A percentile compares a stretch with the other conserved stretches of the same genome.
These are phyloP conservation scores for Ascochyta koolunga DNA, from an alignment of 2,329 filamentous ascomycete species.

Conservation along the genomic window DNA sequence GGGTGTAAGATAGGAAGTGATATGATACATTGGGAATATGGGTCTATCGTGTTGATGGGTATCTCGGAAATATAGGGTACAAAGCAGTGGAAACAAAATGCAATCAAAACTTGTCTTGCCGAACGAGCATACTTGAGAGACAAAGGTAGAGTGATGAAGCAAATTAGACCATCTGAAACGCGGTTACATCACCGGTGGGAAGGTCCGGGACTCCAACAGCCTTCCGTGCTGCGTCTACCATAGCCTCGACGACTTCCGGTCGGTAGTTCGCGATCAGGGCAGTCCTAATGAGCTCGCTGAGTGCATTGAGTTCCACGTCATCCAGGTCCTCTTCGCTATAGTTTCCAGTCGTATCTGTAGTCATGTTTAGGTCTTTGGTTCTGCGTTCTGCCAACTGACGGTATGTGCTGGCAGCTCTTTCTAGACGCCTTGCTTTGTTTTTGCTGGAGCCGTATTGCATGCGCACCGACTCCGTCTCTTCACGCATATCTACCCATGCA, in stretches of 20 bases:
- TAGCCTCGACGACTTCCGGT: constrained; percentile 33
- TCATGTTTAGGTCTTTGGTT: constrained; percentile 24
- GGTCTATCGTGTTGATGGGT: constrained; percentile 21
- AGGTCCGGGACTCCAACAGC: constrained; percentile 34
- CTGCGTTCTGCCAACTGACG: constrained; percentile 26
- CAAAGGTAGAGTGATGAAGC: not conserved
- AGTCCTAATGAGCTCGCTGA: constrained; percentile 43
- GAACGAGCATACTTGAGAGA: too few relatives aligned
- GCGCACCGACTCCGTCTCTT: constrained; percentile 11
- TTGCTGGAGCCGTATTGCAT: constrained; percentile 21
- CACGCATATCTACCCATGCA: constrained; percentile 36
- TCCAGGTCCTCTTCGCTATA: constrained; percentile 30
- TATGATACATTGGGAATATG: constrained; percentile 2
- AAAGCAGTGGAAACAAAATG: not conserved
- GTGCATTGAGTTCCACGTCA: constrained; percentile 33
- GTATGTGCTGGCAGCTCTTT: constrained; percentile 18
- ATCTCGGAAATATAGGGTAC: constrained; percentile 18
- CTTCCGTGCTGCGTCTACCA: constrained; percentile 37
- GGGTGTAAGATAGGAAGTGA: constrained; percentile 8
- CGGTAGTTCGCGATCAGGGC: constrained; percentile 31
- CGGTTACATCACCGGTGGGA: constrained; percentile 36
- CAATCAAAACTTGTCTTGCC: not conserved
- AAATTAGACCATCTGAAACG: not conserved
- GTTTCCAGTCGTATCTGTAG: constrained; percentile 13
- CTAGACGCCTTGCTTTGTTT: constrained; percentile 22